Conservation (phyloP, 1,284 basidiomycete species). For the Melampsora larici-populina region DNA sequence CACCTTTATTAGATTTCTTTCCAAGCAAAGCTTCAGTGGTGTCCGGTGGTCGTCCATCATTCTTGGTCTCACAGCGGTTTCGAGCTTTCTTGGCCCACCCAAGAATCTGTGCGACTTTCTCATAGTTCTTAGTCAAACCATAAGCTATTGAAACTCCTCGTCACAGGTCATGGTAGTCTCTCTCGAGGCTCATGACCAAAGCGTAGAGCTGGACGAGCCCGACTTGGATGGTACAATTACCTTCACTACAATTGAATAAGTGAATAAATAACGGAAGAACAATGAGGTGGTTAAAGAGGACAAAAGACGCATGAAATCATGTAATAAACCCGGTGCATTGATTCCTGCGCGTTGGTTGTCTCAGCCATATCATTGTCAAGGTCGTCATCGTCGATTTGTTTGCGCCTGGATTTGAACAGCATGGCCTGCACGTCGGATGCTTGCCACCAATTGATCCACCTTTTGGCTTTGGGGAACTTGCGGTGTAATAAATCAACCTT, state of each 20-base stretch:
- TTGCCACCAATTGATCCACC: constrained; percentile 14
- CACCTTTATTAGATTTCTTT: no score
- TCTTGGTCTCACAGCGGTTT: not conserved
- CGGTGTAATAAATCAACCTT: not conserved
- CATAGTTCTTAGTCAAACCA: not conserved
- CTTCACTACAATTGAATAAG: not conserved
- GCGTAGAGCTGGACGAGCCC: no score
- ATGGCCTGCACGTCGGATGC: not conserved
- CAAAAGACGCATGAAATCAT: no score
- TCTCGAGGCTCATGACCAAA: no score
- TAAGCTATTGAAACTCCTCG: constrained; percentile 18
- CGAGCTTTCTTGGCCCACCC: not conserved
- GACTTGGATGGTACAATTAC: no score
- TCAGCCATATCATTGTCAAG: not conserved
- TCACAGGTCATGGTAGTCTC: no score
- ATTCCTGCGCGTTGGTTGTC: constrained; percentile 5
- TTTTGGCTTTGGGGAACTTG: not conserved
- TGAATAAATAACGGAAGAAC: not conserved
- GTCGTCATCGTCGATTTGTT: not conserved
- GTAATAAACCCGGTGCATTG: no score
- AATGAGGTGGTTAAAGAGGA: not conserved
- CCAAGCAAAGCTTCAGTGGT: not conserved
- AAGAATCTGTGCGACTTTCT: not conserved
- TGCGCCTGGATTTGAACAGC: not conserved
- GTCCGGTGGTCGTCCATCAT: no score